Evolutionary conservation across 202 grass and related monocot species (phyloP), one percentile per base, ranked within the genome.

Genomic region (Elaeis oleifera): DNA sequence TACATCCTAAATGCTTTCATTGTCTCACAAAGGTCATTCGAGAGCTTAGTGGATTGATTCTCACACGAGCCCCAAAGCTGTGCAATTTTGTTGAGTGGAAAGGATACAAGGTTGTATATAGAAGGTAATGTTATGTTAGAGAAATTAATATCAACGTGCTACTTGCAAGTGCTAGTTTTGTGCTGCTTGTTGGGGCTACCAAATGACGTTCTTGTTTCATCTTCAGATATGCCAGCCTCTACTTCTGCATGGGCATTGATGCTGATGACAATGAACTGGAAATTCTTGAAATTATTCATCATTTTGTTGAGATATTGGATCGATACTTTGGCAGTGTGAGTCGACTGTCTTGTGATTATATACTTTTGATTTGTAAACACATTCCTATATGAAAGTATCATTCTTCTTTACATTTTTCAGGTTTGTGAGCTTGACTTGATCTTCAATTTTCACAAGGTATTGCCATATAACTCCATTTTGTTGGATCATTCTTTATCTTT

Each of bases 211-310:
- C 1, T 53, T 73, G 21, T 44, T 64, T 16, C 23, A 31, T 50
- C 20, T 62, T 1, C 67, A 99, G 94, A 74, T 99, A 99, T 80
- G 94, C 94, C 1, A 99, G 88, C 71, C 75, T 99, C 58, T 99
- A 99, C 83, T 99, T 99, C 72, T 99, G 94, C 80, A 99, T 99
- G 94, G 92, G 94, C 78, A 84, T 94, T 63, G 88, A 99, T 69
- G 76, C 79, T 36, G 82, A 94, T 58, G 94, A 99, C 69, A 99
- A 99, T 55, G 94, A 94, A 80, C 82, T 99, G 0, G 94, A 99
- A 71, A 61, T 86, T 74, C 94, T 99, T 67, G 94, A 99, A 71
- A 89, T 99, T 32, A 99, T 99, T 60, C 94, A 99, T 61, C 94
- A 99, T 80, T 94, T 99, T 21, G 94, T 99, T 17, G 88, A 94